Base-by-base conservation (phyloP, 495 filamentous ascomycete species). In the Hyphodiscus hymeniophilus region DNA sequence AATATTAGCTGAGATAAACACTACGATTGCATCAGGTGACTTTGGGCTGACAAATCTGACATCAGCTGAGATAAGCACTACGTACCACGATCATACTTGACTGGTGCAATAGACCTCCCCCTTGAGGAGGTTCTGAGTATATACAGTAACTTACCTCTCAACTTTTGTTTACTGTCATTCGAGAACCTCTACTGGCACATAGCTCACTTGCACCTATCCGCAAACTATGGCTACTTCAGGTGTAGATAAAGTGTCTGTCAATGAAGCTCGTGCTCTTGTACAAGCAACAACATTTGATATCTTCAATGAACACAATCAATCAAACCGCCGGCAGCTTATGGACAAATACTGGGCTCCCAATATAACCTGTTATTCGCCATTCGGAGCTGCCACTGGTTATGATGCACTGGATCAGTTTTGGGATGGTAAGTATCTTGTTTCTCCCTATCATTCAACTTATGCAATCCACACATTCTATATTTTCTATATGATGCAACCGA, bases 231-330 rank as follows among this genome's bases (percentile, higher is more conserved):
- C 39, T 21, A 42, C 12, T 16, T 21, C 39, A 42, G 20, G 20
- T 16, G 15, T 42, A 33, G 30, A 33, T n/a, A 33, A 33, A 33
- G 8, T 33, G 39, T 22, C 39, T 42, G 39, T 42, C 39, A 21
- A 42, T 24, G 15, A 42, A 42, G 39, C 39, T 42, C 39, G 39
- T 21, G 39, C 39, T 16, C 10, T 42, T 42, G 39, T 42, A 18
- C 39, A 24, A 26, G 39, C 39, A 21, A 42, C 39, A 16, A 42
- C 39, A 4, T 42, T 20, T 16, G 39, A 42, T 18, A 42, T 42
- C 16, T 42, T 42, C 21, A 42, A 42, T 16, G 39, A 42, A 24
- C 39, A 42, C 18, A 21, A 42, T 42, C 39, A 42, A 42, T 26
- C 39, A 42, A 42, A 42, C 18, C 39, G 39, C 39, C 13, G 39